Conservation (phyloP, 2,329 filamentous ascomycete species). For the Cladophialophora immunda region DNA sequence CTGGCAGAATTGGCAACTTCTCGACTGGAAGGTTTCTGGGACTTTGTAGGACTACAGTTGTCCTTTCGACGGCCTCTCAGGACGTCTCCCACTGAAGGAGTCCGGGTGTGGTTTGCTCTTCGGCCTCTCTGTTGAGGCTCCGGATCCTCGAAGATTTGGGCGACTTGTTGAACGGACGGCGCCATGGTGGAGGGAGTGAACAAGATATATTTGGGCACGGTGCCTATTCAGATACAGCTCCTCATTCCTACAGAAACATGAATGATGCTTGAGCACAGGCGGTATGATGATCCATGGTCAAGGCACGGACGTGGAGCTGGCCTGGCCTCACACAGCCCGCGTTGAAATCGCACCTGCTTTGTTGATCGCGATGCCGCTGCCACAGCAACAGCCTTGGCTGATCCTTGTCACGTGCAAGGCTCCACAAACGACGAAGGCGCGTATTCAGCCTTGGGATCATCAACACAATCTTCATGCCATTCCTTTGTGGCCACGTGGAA, state of each 20-base stretch:
- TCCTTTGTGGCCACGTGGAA: neutral
- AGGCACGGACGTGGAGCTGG: conserved; percentile 11
- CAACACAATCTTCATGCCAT: neutral
- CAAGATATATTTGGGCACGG: conserved; percentile 34
- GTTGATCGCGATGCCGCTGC: conserved; percentile 14
- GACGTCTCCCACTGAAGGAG: conserved; percentile 37
- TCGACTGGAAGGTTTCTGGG: conserved; percentile 3
- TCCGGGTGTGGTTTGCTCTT: conserved; percentile 32
- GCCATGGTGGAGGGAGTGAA: conserved; percentile 33
- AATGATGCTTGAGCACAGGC: conserved; percentile 24
- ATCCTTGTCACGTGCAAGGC: neutral
- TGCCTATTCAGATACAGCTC: conserved; percentile 29
- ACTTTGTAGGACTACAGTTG: conserved; percentile 33
- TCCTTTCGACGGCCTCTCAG: conserved; percentile 36
- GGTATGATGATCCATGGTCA: conserved; percentile 18
- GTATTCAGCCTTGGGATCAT: neutral
- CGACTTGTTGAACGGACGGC: conserved; percentile 36
- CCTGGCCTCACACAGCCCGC: neutral
- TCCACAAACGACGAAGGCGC: neutral
- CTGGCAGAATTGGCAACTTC: conserved; percentile 21
- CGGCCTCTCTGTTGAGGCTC: conserved; percentile 33
- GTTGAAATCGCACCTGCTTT: conserved; percentile 1
- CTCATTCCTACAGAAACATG: conserved; percentile 28
- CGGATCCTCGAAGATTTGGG: conserved; percentile 42
- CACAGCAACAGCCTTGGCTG: conserved; percentile 14